Conservation (phyloP, 2,329 filamentous ascomycete genomes). For the Lachnellula cervina region DNA sequence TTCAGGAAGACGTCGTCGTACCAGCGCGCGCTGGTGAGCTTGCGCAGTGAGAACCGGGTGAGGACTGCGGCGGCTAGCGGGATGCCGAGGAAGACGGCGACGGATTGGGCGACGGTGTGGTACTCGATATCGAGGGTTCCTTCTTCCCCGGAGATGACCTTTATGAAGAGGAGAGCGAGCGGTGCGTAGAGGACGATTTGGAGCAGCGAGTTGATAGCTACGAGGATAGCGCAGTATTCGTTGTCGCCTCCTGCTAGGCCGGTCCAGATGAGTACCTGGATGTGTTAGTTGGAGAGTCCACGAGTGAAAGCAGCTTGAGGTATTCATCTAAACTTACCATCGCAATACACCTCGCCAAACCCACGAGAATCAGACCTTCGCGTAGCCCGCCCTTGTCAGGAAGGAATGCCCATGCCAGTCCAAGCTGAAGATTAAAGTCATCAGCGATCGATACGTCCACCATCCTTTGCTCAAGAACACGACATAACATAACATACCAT, state of each 20-base stretch:
- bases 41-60: constrained; percentile 61
- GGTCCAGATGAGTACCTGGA: constrained; percentile 64
- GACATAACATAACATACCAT: constrained; percentile 48
- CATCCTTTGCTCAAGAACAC: too few species aligned
- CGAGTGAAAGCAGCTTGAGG: background rate
- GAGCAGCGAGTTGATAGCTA: constrained; percentile 69
- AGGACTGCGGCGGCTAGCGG: constrained; percentile 75
- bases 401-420: constrained; percentile 63
- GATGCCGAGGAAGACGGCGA: constrained; percentile 80
- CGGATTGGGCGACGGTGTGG: constrained; percentile 67
- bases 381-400: constrained; percentile 54
- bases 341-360: constrained; percentile 79
- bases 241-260: constrained; percentile 68
- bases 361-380: constrained; percentile 73
- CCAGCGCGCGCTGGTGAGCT: constrained; percentile 48
- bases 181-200: constrained; percentile 72
- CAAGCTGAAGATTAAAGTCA: constrained; percentile 36
- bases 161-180: constrained; percentile 60
- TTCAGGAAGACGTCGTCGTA: constrained; percentile 69
- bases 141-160: constrained; percentile 54
- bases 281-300: background rate
- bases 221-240: constrained; percentile 79
- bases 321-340: constrained; percentile 52
- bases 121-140: constrained; percentile 50
- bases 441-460: too few species aligned